A percentile compares a stretch with the other conserved stretches of the same genome.
phyloP scores from a whole-genome alignment of 106 monocot genomes.

The Acorus gramineus region DNA sequence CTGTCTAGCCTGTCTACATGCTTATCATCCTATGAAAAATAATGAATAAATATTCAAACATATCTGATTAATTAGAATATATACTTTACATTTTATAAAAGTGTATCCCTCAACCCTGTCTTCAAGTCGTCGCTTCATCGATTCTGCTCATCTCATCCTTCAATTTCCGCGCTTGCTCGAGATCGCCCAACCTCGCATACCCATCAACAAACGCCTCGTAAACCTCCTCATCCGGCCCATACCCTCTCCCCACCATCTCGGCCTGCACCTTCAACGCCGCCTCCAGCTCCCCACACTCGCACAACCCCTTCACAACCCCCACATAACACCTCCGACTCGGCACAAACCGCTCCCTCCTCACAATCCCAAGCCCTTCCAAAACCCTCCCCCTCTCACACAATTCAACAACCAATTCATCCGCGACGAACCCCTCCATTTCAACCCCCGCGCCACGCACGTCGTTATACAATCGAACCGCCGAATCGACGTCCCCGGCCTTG shows the following conservation, averaged over 20 bases:
- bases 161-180: constrained; percentile 28
- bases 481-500: constrained; percentile 15
- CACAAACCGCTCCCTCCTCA: constrained; percentile 33
- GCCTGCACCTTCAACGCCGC: constrained; percentile 53
- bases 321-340: constrained; percentile 34
- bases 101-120: too few species aligned
- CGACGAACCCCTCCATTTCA: constrained; percentile 9
- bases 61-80: too few species aligned
- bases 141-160: constrained; percentile 33
- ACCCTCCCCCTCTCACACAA: constrained; percentile 38
- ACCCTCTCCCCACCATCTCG: constrained; percentile 69
- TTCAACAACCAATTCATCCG: constrained; percentile 31
- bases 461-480: constrained; percentile 19
- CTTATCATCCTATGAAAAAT: too few species aligned
- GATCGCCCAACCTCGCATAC: constrained; percentile 29
- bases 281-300: constrained; percentile 38
- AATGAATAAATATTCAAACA: too few species aligned
- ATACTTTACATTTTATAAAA: too few species aligned
- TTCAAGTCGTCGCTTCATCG: too few species aligned
- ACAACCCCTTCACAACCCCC: constrained; percentile 50
- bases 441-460: constrained; percentile 47
- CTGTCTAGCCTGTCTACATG: too few species aligned
- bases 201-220: constrained; percentile 44
- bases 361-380: constrained; percentile 28
- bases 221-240: constrained; percentile 23